These are phyloP conservation scores for Moricandia arvensis DNA, from an alignment of 345 rosid species.

Conservation along the genomic window DNA sequence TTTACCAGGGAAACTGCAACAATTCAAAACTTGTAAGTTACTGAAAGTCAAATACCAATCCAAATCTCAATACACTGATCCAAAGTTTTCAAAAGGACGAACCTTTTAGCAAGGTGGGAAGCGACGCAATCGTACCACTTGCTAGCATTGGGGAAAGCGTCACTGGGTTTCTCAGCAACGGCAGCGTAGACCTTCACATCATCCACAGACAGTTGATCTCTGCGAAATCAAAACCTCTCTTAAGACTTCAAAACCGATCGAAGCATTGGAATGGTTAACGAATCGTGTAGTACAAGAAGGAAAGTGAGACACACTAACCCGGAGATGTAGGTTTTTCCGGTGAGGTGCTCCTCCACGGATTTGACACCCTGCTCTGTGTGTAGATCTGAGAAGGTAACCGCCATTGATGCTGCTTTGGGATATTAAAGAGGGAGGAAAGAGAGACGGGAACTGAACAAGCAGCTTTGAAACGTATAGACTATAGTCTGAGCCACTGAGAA, in stretches of 20 bases:
- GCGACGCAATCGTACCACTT: constrained; percentile 74
- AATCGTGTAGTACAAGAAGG: neutral
- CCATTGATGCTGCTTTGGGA: constrained; percentile 46
- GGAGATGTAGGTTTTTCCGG: constrained; percentile 71
- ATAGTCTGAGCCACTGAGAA: neutral
- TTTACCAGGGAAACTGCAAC: constrained; percentile 76
- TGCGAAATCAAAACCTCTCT: constrained; percentile 22
- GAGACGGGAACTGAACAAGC: neutral
- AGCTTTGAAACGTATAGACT: constrained; percentile 23
- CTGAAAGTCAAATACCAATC: neutral
- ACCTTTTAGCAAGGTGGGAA: constrained; percentile 70
- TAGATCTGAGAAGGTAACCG: constrained; percentile 77
- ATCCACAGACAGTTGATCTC: constrained; percentile 57
- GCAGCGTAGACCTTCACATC: constrained; percentile 86
- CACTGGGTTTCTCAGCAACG: constrained; percentile 57
- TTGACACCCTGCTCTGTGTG: constrained; percentile 82
- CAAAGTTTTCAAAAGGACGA: neutral
- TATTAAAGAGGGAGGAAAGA: neutral
- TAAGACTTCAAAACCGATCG: neutral
- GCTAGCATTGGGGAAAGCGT: constrained; percentile 64
- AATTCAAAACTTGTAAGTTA: neutral
- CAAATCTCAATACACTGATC: neutral
- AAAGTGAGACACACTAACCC: constrained; percentile 45
- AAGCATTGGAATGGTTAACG: neutral
- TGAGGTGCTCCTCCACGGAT: constrained; percentile 67